Evolutionary conservation across 805 yeast species (phyloP).

Genomic region (Zygotorulaspora danielsina): DNA sequence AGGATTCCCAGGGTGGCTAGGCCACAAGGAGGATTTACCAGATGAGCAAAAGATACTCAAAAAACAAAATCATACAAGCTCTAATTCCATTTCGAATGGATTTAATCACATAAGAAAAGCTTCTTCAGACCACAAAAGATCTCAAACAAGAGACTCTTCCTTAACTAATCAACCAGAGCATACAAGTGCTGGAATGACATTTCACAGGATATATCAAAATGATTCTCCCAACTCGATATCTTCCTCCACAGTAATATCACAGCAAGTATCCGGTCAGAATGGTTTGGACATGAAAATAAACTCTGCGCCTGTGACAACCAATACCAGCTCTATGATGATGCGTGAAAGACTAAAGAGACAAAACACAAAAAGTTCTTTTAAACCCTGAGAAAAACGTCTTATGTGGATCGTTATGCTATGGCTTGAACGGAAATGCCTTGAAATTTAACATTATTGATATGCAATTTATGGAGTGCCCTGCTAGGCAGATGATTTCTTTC

Average conservation of each 20-base stretch:
- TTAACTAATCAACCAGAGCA: constrained; percentile 8
- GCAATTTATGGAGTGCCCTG: no score
- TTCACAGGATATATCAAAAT: constrained; percentile 23
- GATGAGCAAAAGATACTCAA: constrained; percentile 31
- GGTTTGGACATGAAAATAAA: background rate
- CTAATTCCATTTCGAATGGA: constrained; percentile 11
- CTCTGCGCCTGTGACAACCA: constrained; percentile 1
- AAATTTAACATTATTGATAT: no score
- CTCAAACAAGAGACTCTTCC: constrained; percentile 5
- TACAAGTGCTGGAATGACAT: constrained; percentile 23
- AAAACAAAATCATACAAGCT: constrained; percentile 21
- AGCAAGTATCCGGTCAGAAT: constrained; percentile 1
- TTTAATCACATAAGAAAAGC: constrained; percentile 13
- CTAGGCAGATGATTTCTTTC: no score
- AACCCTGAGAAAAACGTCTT: background rate
- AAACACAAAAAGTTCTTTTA: constrained; percentile 13
- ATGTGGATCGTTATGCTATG: no score
- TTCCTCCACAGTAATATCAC: background rate
- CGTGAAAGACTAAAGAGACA: constrained; percentile 31
- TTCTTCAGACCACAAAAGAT: constrained; percentile 10
- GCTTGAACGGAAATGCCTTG: no score
- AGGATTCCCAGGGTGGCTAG: constrained; percentile 39
- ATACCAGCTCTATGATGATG: constrained; percentile 27
- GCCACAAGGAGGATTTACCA: constrained; percentile 34
- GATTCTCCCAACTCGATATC: constrained; percentile 7